Evolutionary conservation across 345 rosid species (phyloP).

Genomic region (Sapria himalayana): DNA sequence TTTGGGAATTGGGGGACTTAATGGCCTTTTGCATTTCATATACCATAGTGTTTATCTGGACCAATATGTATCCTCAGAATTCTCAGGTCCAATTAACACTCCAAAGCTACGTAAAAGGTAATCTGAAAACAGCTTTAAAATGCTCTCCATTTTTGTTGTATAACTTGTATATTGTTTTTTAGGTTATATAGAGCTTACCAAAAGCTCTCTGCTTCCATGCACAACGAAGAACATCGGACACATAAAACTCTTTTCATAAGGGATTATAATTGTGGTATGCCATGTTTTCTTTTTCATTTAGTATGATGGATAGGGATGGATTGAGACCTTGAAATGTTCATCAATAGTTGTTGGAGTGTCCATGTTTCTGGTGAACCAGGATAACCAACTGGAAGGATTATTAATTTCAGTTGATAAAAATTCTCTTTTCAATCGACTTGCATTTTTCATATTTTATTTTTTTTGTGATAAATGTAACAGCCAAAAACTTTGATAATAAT

Average conservation of each 20-base stretch:
- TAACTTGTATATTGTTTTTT: constrained; percentile 13
- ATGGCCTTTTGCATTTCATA: constrained; percentile 95
- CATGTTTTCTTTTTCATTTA: neutral
- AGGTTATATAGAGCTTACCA: constrained; percentile 92
- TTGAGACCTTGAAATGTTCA: too few relatives aligned
- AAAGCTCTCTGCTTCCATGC: constrained; percentile 77
- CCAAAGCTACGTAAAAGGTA: constrained; percentile 72
- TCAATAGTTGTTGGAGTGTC: too few relatives aligned
- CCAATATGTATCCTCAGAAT: constrained; percentile 81
- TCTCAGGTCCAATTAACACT: constrained; percentile 59
- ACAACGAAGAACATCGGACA: constrained; percentile 54
- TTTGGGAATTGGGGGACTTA: constrained; percentile 73
- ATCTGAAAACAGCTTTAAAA: too few relatives aligned
- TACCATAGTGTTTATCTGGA: constrained; percentile 89
- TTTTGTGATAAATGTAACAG: too few relatives aligned
- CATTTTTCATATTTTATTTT: too few relatives aligned
- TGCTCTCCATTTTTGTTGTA: constrained; percentile 1
- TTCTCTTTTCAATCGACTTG: too few relatives aligned
- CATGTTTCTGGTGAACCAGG: too few relatives aligned
- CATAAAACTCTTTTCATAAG: constrained; percentile 97
- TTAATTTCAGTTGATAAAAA: too few relatives aligned
- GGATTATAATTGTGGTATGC: constrained; percentile 69
- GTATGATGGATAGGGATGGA: too few relatives aligned
- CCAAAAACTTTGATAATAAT: too few relatives aligned
- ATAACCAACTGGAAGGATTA: too few relatives aligned